Base-by-base conservation (phyloP, 2,329 filamentous ascomycete species). In the Exserohilum rostratum region DNA sequence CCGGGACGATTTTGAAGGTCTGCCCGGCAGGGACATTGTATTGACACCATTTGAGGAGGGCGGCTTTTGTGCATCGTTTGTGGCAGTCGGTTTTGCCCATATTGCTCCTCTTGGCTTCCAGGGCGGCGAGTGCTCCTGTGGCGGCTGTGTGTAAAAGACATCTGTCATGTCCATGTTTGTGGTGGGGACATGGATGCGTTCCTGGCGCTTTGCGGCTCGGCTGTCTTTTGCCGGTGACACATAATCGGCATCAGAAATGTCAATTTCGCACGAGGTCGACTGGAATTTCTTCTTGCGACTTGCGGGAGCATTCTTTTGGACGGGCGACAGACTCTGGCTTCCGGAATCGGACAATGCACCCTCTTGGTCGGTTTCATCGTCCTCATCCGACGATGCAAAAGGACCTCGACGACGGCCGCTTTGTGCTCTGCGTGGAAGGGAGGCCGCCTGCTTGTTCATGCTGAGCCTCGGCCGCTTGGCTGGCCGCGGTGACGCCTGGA, bases 101-200 rank as follows among this genome's bases (percentile, higher is more conserved):
- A 81, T 76, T 13, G 79, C 74, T 15, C 79, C 79, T 54, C 79
- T 69, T 43, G 80, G 72, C 43, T 71, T 74, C 67, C 77, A 77
- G 2, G 79, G 78, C 29, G 76, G 74, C 22, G 77, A 77, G 27
- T 74, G 66, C 48, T 71, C 66, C 30, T 61, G 70, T 5, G 80
- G 79, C 12, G 77, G 78, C 54, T 81, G 79, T 1, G 77, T 80
- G 46, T 72, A 72, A 56, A 76, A 78, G 11, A 72, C 62, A 48
- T 79, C 76, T 15, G 71, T 64, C 57, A 81, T 71, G 6, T 75
- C 71, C n/a, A 75, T 62, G 10, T 69, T 70, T 20, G 72, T 68
- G 11, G 70, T 73, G 0, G 78, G 78, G 2, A 77, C 70, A 58
- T 81, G 76, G 27, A 81, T 78, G 27, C 73, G 74, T 61, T 78